phyloP scores from a whole-genome alignment of 2,329 filamentous ascomycete genomes.

The Ustilaginoidea virens region DNA sequence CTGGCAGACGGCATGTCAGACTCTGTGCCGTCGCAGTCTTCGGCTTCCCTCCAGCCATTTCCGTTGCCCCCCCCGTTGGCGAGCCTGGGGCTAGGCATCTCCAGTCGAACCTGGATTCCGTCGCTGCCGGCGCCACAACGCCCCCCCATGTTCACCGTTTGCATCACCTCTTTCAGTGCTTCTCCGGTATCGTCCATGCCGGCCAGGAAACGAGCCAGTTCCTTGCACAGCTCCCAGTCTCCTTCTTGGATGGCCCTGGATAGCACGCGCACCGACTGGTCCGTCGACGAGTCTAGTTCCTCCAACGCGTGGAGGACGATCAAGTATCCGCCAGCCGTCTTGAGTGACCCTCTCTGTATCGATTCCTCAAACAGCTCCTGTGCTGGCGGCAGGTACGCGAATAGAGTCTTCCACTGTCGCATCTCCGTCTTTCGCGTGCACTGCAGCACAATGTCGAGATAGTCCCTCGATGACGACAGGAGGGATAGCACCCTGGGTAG shows the following conservation, averaged over 20 bases:
- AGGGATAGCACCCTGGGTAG: slow-evolving; percentile 48
- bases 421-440: slow-evolving; percentile 96
- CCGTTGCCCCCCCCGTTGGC: slow-evolving; percentile 15
- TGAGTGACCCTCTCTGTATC: slow-evolving; percentile 67
- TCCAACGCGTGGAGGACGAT: slow-evolving; percentile 78
- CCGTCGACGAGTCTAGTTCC: slow-evolving; percentile 51
- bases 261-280: slow-evolving; percentile 69
- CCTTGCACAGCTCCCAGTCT: slow-evolving; percentile 93
- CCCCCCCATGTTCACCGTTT: slow-evolving; percentile 34
- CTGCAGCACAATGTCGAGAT: slow-evolving; percentile 89
- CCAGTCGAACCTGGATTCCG: slow-evolving; percentile 14
- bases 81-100: slow-evolving; percentile 15
- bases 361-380: slow-evolving; percentile 90
- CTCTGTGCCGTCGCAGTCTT: slow-evolving; percentile 14
- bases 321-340: slow-evolving; percentile 93
- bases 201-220: slow-evolving; percentile 86
- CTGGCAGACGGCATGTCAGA: slow-evolving; percentile 22
- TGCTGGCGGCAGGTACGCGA: slow-evolving; percentile 78
- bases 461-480: slow-evolving; percentile 60
- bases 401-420: slow-evolving; percentile 86
- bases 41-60: slow-evolving; percentile 16
- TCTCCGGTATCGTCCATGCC: slow-evolving; percentile 79
- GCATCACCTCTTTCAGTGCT: slow-evolving; percentile 59
- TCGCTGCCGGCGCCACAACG: slow-evolving; percentile 13
- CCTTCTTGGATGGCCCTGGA: slow-evolving; percentile 66